A percentile compares a stretch with the other conserved stretches of the same genome.
Conservation (phyloP, 225 moss, liverwort and hornwort genomes). For the Rhytidiadelphus loreus region DNA sequence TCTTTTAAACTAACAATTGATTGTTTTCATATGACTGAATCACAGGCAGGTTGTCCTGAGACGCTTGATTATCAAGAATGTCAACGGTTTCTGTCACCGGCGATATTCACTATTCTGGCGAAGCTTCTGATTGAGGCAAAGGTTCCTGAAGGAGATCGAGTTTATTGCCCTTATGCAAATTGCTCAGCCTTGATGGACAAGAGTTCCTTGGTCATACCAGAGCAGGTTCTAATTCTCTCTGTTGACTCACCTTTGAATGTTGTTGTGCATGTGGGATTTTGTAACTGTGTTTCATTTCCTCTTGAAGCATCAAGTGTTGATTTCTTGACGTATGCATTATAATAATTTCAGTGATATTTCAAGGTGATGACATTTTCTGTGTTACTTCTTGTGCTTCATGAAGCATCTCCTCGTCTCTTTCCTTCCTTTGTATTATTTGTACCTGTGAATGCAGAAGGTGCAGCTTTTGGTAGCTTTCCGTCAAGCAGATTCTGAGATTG, state of each 20-base stretch:
- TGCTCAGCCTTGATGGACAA: conserved; percentile 83
- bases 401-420: neutral
- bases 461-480: neutral
- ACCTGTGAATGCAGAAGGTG: neutral
- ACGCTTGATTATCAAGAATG: conserved; percentile 54
- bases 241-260: neutral
- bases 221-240: conserved; percentile 8
- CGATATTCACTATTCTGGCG: conserved; percentile 28
- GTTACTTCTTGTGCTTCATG: neutral
- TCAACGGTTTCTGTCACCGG: conserved; percentile 30
- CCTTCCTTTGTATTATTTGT: neutral
- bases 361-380: neutral
- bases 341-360: neutral
- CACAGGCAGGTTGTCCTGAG: conserved; percentile 50
- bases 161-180: conserved; percentile 81
- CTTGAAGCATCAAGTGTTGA: neutral
- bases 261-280: neutral
- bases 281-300: neutral
- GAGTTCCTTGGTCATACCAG: conserved; percentile 31
- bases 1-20: neutral
- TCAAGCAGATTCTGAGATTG: neutral
- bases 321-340: neutral
- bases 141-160: conserved; percentile 80
- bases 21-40: neutral
- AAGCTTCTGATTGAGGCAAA: conserved; percentile 63